Base-by-base conservation (phyloP, 345 rosid species). In the Gossypium turneri region DNA sequence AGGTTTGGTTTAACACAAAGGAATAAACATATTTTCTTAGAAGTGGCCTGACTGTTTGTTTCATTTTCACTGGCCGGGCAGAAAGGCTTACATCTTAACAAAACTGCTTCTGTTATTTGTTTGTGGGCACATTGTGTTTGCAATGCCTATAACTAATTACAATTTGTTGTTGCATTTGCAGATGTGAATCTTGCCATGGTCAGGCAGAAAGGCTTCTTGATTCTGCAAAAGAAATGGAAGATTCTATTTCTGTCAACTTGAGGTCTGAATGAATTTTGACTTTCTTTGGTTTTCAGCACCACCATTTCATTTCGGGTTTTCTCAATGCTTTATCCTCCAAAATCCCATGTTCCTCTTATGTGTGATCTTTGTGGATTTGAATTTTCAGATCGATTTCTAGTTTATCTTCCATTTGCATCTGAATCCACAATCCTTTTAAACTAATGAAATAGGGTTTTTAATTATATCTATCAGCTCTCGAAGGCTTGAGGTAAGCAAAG, bases 201-300 rank as follows among this genome's bases (percentile, higher is more conserved):
- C 98, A 95, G 74, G 91, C 97, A 61, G 98, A 95, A 80, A 85
- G 97, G 78, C 99, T 95, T 87, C 94, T 95, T 78, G 97, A 92
- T 81, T 95, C 94, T 79, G 99, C 99, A 68, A 90, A 88, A 80
- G 99, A 92, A 83, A 90, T 86, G 90, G 99, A 95, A 84, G 98
- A 92, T 80, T 95, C 99, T 13, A 95, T 95, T 75, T 94, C 98
- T 80, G 99, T 95, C 85, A 91, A 88, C 79, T 84, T 95, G 79
- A 95, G 99, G 99, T 92, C n/a, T 45, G 73, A 11, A 41, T 76
- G 62, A 24, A 75, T 19, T 53, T 38, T 77, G 16, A 52, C 17
- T 63, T 51, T 19, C 48, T 22, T 68, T 70, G 50, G 45, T 70
- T 65, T 29, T 6, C 62, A 50, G 47, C 74, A 4, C 12, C 70